Conservation (phyloP, 257 asterid species). For the Nicotiana benthamiana region DNA sequence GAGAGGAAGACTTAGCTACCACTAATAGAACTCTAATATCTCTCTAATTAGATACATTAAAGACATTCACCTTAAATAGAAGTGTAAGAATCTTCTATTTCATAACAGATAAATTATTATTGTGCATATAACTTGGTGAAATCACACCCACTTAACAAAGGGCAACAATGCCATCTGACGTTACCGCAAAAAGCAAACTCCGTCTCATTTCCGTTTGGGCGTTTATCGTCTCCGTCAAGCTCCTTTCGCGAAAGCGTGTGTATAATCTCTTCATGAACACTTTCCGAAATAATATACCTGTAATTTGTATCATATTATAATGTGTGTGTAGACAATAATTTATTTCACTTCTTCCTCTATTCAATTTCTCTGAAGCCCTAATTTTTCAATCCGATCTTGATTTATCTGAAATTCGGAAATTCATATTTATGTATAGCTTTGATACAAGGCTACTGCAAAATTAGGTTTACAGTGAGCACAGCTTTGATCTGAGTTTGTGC, state of each 20-base stretch:
- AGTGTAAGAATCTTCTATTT: too few species aligned
- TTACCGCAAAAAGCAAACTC: neutral
- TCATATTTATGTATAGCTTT: neutral
- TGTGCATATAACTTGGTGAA: neutral
- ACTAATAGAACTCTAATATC: too few species aligned
- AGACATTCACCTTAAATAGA: too few species aligned
- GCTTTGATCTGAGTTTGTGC: neutral
- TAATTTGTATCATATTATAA: neutral
- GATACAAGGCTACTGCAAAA: neutral
- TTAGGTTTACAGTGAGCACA: neutral
- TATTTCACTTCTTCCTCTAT: neutral
- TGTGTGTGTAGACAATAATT: neutral
- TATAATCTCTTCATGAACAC: neutral
- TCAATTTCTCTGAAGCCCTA: neutral
- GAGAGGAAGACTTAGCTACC: too few species aligned
- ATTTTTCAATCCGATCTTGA: neutral
- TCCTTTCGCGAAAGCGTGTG: neutral
- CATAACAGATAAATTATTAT: neutral
- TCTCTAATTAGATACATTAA: too few species aligned
- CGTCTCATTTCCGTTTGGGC: neutral
- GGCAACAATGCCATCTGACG: neutral
- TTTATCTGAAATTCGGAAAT: neutral
- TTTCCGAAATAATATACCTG: neutral
- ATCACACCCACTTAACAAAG: neutral
- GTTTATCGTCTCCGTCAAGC: neutral